These are phyloP conservation scores for Carallia pectinifolia DNA, from an alignment of 345 rosid species.

Conservation along the genomic window DNA sequence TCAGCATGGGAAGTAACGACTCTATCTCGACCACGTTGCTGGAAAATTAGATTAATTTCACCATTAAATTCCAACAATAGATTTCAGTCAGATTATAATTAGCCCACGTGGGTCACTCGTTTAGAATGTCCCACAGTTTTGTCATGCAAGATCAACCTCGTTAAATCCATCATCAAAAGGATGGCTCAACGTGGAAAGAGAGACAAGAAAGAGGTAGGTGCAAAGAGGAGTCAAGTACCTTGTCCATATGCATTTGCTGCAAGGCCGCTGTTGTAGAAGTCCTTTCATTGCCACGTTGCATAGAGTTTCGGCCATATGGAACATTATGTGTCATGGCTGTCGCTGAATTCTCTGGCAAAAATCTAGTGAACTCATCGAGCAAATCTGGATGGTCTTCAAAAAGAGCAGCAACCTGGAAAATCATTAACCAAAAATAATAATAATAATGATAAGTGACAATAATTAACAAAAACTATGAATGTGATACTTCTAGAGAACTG, in stretches of 20 bases:
- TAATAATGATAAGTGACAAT: neutral
- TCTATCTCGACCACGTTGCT: conserved; percentile 78
- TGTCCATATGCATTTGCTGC: conserved; percentile 60
- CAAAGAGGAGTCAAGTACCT: conserved; percentile 36
- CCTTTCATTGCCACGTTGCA: conserved; percentile 57
- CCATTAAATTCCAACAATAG: neutral
- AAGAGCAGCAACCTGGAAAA: conserved; percentile 66
- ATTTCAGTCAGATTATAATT: neutral
- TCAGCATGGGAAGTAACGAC: conserved; percentile 57
- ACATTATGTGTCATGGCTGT: conserved; percentile 41
- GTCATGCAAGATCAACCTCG: neutral
- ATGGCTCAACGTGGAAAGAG: neutral
- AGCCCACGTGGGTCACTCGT: neutral
- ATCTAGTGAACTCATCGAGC: conserved; percentile 81
- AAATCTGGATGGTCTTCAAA: conserved; percentile 80
- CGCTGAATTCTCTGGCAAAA: conserved; percentile 69
- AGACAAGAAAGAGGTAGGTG: neutral
- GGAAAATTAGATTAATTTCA: conserved; percentile 20
- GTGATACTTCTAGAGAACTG: no score
- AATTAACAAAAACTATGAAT: neutral
- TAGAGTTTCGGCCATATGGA: conserved; percentile 48
- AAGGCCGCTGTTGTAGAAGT: conserved; percentile 45
- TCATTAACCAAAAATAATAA: conserved; percentile 20
- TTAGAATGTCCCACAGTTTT: neutral
- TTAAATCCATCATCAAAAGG: neutral